phyloP scores from a whole-genome alignment of 352 stramenopile species.

The Phytophthora chlamydospora region DNA sequence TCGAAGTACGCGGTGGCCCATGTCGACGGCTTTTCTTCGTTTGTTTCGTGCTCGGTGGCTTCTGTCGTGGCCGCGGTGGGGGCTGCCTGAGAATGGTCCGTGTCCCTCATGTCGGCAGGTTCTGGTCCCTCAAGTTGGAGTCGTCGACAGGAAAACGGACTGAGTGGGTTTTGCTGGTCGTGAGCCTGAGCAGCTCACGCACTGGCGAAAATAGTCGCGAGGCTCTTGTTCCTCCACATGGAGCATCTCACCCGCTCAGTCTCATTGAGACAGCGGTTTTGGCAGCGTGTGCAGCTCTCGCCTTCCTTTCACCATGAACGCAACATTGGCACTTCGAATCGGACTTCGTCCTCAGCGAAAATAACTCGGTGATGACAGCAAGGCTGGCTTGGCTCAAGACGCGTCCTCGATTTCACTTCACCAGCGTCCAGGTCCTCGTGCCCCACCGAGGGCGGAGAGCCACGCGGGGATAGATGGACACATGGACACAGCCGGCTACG shows the following conservation, averaged over 20 bases:
- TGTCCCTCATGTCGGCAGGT: neutral
- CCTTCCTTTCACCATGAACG: no score
- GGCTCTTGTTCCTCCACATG: no score
- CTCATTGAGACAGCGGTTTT: no score
- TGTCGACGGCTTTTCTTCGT: conserved; percentile 8
- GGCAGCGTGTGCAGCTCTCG: no score
- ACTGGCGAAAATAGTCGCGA: no score
- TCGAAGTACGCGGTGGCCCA: conserved; percentile 12
- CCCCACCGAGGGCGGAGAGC: neutral
- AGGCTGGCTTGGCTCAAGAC: neutral
- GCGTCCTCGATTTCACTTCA: conserved; percentile 1
- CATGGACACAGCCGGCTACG: conserved; percentile 7
- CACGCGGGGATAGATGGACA: conserved; percentile 2
- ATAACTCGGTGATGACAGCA: no score
- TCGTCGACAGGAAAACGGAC: neutral
- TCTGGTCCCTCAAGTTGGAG: neutral
- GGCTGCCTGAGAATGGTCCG: neutral
- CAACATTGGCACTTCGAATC: no score
- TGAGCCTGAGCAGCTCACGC: no score
- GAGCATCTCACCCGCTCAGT: no score
- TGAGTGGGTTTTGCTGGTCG: neutral
- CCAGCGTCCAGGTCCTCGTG: neutral
- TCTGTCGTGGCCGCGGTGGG: neutral
- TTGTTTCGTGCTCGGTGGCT: neutral
- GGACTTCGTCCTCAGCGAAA: no score